phyloP scores from a whole-genome alignment of 2,329 filamentous ascomycete species.

The Canariomyces notabilis region DNA sequence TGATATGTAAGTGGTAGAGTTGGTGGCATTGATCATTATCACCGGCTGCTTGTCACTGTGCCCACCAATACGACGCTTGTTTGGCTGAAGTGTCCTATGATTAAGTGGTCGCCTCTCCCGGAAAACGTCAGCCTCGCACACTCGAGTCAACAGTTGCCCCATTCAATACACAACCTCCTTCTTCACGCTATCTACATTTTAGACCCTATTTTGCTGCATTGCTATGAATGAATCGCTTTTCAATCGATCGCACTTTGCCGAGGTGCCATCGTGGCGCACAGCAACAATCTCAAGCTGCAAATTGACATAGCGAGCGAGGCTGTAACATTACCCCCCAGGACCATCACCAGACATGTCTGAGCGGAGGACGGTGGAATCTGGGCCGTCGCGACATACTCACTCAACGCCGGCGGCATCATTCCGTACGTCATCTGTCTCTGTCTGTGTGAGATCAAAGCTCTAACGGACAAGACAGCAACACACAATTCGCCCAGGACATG shows the following conservation, averaged over 20 bases:
- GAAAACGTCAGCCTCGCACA: too few relatives aligned
- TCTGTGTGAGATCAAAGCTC: conserved; percentile 17
- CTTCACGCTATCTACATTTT: neutral
- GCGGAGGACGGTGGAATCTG: conserved; percentile 42
- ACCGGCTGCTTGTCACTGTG: too few relatives aligned
- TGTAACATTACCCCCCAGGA: conserved; percentile 1
- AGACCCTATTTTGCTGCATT: neutral
- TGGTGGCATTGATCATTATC: too few relatives aligned
- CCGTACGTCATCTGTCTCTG: conserved; percentile 37
- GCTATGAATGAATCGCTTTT: conserved; percentile 12
- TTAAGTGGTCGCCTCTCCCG: too few relatives aligned
- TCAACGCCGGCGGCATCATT: conserved; percentile 46
- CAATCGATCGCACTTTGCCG: conserved; percentile 8
- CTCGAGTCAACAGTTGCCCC: neutral
- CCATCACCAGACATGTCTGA: conserved; percentile 26
- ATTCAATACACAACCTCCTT: neutral
- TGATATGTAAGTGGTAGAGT: too few relatives aligned
- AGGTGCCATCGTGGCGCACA: conserved; percentile 7
- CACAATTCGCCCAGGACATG: conserved; percentile 79
- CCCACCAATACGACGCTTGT: too few relatives aligned
- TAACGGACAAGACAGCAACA: conserved; percentile 47
- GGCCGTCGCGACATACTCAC: conserved; percentile 38
- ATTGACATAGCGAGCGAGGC: conserved; percentile 2
- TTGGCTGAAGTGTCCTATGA: too few relatives aligned
- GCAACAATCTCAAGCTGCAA: conserved; percentile 3